Base-by-base conservation (phyloP, 1,284 basidiomycete species). In the Boletus sp. region DNA sequence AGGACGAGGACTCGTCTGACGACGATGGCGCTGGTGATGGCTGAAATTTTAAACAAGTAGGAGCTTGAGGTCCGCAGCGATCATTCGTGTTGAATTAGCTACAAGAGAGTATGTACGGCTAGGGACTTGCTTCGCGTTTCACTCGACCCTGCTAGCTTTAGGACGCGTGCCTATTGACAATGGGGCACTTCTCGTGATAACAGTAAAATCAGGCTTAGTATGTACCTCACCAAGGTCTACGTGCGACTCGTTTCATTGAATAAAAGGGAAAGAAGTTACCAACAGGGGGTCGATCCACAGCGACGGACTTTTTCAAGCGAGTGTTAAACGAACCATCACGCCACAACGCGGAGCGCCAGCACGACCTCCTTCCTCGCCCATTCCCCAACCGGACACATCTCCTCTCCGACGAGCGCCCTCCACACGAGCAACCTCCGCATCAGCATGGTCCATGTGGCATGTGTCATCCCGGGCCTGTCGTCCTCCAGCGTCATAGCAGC, bases 341-440 rank as follows among this genome's bases (percentile, higher is more conserved):
- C 8, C 22, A 40, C 13, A 7, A 9, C 41, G 6, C 20, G 32
- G 4, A 62, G 29, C 8, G 38, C 51, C 40, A 35, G 44, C 10
- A 64, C 41, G 0, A 40, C 57, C 53, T 67, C 62, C 53, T 43
- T 65, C 48, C 69, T 61, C 20, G 60, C 71, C 79, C 79, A 82
- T 51, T 81, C 80, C 5, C 72, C 73, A 2, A 74, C 52, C n/a
- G 40, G 43, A 38, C 61, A 60, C 2, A 52, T 55, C 13, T 68
- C 66, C 4, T 59, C 58, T 3, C 75, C 75, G 2, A 64, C 67
- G 17, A 76, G 53, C 1, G 72, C 65, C 54, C 78, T 69, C 77
- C 80, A 84, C 12, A 82, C 49, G 34, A 89, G 57, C 47, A 85
- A 48, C 49, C 81, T 69, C 39, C 65, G 64, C 2, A 77, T 80